A percentile compares a stretch with the other conserved stretches of the same genome.
phyloP scores from a whole-genome alignment of 371 early-diverging fungal genomes.

The Mortierella sp. region DNA sequence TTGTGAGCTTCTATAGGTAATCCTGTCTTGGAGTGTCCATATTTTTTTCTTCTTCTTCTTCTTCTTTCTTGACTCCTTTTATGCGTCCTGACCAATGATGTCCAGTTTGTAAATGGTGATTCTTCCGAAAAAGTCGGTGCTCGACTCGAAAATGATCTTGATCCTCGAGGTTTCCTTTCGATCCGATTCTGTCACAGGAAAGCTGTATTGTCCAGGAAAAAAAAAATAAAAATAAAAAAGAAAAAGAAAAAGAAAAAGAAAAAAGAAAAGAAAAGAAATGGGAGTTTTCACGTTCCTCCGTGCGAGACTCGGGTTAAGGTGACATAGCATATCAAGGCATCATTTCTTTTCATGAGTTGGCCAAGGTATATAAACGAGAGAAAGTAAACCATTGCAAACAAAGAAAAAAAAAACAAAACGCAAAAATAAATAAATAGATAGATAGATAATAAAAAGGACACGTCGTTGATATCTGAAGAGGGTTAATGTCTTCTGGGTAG shows the following conservation, averaged over 20 bases:
- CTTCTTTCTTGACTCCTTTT: conserved; percentile 6
- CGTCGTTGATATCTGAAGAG: conserved; percentile 54
- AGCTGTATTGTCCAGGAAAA: conserved; percentile 30
- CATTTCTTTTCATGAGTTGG: no score
- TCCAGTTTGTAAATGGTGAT: conserved; percentile 86
- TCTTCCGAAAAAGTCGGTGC: conserved; percentile 92
- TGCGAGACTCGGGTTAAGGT: neutral
- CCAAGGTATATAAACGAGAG: no score
- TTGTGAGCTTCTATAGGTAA: no score
- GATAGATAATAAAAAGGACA: conserved; percentile 10
- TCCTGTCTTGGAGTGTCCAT: no score
- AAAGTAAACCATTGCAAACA: neutral
- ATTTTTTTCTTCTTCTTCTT: no score
- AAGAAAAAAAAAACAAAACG: neutral
- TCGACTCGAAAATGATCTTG: conserved; percentile 77
- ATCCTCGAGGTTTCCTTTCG: conserved; percentile 55
- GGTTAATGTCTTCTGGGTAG: conserved; percentile 80
- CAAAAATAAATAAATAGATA: conserved; percentile 1
- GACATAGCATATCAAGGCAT: no score
- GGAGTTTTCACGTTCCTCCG: neutral
- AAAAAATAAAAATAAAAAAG: conserved; percentile 23
- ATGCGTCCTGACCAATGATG: conserved; percentile 61
- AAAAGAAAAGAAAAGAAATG: neutral
- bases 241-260: conserved; percentile 18
- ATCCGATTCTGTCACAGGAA: conserved; percentile 49